These are phyloP conservation scores for Phytophthora hibernalis DNA, from an alignment of 352 stramenopile genomes.

Conservation along the genomic window DNA sequence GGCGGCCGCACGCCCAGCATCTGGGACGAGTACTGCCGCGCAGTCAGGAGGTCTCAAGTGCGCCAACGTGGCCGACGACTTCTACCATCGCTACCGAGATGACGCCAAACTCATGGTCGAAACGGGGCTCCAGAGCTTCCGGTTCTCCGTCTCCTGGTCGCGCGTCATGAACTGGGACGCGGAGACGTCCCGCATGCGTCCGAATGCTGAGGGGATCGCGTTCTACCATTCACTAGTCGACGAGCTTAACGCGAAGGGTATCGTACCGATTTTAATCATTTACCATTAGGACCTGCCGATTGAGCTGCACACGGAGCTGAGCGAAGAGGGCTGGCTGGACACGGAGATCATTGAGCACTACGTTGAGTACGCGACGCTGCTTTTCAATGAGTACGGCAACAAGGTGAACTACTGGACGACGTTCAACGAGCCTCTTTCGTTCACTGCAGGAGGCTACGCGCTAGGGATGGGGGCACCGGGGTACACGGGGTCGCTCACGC, in stretches of 20 bases:
- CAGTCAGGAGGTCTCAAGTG: slow-evolving; percentile 65
- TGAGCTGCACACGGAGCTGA: slow-evolving; percentile 75
- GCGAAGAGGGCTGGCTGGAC: slow-evolving; percentile 51
- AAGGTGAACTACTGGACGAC: slow-evolving; percentile 95
- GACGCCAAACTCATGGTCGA: slow-evolving; percentile 87
- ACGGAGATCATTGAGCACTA: slow-evolving; percentile 66
- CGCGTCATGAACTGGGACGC: slow-evolving; percentile 49
- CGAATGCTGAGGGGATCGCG: slow-evolving; percentile 84
- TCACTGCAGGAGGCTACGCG: slow-evolving; percentile 86
- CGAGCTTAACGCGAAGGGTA: slow-evolving; percentile 63
- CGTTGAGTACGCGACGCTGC: slow-evolving; percentile 86
- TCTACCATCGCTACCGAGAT: slow-evolving; percentile 88
- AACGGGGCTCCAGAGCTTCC: no score
- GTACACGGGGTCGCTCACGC: slow-evolving; percentile 43
- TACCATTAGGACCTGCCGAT: slow-evolving; percentile 97
- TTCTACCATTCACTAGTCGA: slow-evolving; percentile 95
- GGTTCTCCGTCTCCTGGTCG: no score
- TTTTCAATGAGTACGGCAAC: slow-evolving; percentile 90
- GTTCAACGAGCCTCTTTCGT: slow-evolving; percentile 93
- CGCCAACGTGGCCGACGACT: slow-evolving; percentile 93
- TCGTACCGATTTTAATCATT: slow-evolving; percentile 91
- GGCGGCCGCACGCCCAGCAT: slow-evolving; percentile 45
- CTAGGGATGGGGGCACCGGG: slow-evolving; percentile 58
- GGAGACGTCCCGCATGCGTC: slow-evolving; percentile 42
- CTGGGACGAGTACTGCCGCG: slow-evolving; percentile 92